A percentile compares a stretch with the other conserved stretches of the same genome.
Conservation (phyloP, 192 early-diverging fungal species). For the Pecoramyces ruminantium region DNA sequence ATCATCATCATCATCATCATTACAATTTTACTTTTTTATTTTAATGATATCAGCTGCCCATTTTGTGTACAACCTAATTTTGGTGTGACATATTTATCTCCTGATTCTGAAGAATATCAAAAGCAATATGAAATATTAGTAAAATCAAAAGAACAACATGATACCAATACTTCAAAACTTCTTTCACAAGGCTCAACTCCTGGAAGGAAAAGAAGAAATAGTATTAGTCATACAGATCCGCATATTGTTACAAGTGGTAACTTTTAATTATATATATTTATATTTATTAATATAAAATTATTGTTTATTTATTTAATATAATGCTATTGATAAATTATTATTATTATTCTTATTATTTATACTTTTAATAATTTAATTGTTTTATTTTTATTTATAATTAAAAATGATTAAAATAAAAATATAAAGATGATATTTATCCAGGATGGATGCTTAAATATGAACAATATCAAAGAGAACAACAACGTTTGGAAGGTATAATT, state of each 20-base stretch:
- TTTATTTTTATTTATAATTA: too few species aligned
- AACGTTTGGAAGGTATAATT: neutral
- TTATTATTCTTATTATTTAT: too few species aligned
- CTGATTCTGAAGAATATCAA: conserved; percentile 11
- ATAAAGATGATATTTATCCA: neutral
- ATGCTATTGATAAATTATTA: too few species aligned
- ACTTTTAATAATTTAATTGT: too few species aligned
- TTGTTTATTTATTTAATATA: too few species aligned
- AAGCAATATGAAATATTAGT: conserved; percentile 1
- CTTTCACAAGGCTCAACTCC: conserved; percentile 4
- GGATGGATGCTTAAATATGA: neutral
- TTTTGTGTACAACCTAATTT: conserved; percentile 77
- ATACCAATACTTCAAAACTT: conserved; percentile 2
- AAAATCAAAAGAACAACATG: neutral
- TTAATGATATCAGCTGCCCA: conserved; percentile 34
- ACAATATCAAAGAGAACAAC: neutral
- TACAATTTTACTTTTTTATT: too few species aligned
- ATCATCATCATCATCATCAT: too few species aligned
- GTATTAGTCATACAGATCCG: conserved; percentile 27
- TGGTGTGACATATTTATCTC: conserved; percentile 57
- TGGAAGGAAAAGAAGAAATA: neutral
- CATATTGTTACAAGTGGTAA: conserved; percentile 52
- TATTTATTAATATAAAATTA: too few species aligned
- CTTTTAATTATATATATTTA: neutral
- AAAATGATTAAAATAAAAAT: too few species aligned